A percentile compares a stretch with the other conserved stretches of the same genome.
phyloP scores from a whole-genome alignment of 495 filamentous ascomycete species.

The Hypoxylon fragiforme region DNA sequence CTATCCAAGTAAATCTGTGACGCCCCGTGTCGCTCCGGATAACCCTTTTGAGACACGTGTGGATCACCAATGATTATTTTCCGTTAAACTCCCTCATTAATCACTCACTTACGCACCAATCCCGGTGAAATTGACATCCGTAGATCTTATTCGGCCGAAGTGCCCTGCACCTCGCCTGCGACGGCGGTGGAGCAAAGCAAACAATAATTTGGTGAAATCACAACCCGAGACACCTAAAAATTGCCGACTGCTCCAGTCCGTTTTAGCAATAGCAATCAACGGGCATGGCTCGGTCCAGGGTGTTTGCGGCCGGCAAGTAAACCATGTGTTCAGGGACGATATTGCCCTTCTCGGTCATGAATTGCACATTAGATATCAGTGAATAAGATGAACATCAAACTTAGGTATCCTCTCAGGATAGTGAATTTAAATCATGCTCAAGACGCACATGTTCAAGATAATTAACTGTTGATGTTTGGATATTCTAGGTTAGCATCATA shows the following conservation, averaged over 20 bases:
- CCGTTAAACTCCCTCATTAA: slow-evolving; percentile 6
- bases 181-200: slow-evolving; percentile 15
- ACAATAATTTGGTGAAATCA: slow-evolving; percentile 5
- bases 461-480: no score
- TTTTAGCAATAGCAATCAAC: slow-evolving; percentile 14
- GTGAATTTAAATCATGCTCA: no score
- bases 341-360: no score
- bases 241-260: slow-evolving; percentile 21
- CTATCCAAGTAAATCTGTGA: slow-evolving; percentile 11
- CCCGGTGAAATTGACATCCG: not conserved
- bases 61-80: slow-evolving; percentile 8
- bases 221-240: slow-evolving; percentile 27
- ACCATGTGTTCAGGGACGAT: no score
- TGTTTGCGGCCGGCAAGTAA: slow-evolving; percentile 13
- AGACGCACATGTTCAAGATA: no score
- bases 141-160: slow-evolving; percentile 25
- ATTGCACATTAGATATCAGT: no score
- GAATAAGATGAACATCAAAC: no score
- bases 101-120: slow-evolving; percentile 3
- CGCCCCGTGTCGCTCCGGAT: slow-evolving; percentile 7
- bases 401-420: no score
- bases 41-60: slow-evolving; percentile 16
- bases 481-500: no score
- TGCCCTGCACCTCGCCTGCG: slow-evolving; percentile 29
- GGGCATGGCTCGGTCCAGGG: slow-evolving; percentile 12